phyloP scores from a whole-genome alignment of 345 rosid genomes.

The rapeseed (Brassica napus) region Da-Ae NC_063448.1:9386001-9386500 shows the following conservation, averaged over 20 bases:
- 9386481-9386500: conserved; percentile 24
- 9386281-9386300: conserved; percentile 58
- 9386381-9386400: conserved; percentile 50
- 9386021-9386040: conserved; percentile 56
- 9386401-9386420: conserved; percentile 53
- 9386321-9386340: conserved; percentile 61
- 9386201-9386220: conserved; percentile 47
- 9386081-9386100: conserved; percentile 55
- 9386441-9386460: conserved; percentile 52
- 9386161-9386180: conserved; percentile 38
- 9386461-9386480: conserved; percentile 32
- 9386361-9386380: conserved; percentile 41
- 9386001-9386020: conserved; percentile 57
- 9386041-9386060: conserved; percentile 55
- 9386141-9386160: conserved; percentile 71
- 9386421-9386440: conserved; percentile 54
- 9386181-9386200: conserved; percentile 53
- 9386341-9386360: conserved; percentile 53
- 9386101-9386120: conserved; percentile 46
- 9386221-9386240: conserved; percentile 64
- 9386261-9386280: conserved; percentile 46
- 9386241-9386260: conserved; percentile 70
- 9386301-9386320: conserved; percentile 50
- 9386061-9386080: conserved; percentile 57
- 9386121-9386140: conserved; percentile 71